Conservation (phyloP, 208 protist species). For the Leishmania amazonensis region DNA sequence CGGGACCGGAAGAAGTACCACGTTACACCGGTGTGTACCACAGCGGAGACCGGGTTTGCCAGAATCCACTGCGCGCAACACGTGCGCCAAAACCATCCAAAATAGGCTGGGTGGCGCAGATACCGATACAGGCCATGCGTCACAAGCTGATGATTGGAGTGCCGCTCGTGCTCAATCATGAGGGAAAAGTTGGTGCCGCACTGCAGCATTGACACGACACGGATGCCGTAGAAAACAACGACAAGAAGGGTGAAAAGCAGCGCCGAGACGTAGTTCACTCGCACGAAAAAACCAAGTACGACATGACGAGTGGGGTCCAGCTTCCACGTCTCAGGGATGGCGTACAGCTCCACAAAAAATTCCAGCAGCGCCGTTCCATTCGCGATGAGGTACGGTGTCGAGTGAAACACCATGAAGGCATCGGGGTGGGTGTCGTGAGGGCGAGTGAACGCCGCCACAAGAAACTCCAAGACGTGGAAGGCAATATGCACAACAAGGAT, state of each 20-base stretch:
- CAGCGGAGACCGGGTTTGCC: constrained; percentile 89
- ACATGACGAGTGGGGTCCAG: constrained; percentile 9
- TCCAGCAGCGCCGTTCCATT: constrained; percentile 48
- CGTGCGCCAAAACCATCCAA: constrained; percentile 96
- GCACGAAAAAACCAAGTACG: constrained; percentile 26
- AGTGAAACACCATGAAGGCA: constrained; percentile 89
- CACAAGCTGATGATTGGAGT: constrained; percentile 86
- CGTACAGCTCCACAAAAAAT: constrained; percentile 70
- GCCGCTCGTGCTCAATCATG: constrained; percentile 66
- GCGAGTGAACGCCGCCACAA: constrained; percentile 42
- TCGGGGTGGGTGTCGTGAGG: constrained; percentile 73
- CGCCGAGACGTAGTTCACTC: constrained; percentile 40
- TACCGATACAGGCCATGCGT: constrained; percentile 89
- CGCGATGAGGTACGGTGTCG: constrained; percentile 61
- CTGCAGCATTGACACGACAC: constrained; percentile 82
- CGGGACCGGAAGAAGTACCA: constrained; percentile 93
- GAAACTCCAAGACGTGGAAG: constrained; percentile 87
- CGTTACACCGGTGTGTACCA: constrained; percentile 75
- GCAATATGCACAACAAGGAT: constrained; percentile 54
- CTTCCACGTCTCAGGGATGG: constrained; percentile 70
- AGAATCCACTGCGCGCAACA: constrained; percentile 92
- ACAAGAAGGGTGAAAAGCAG: constrained; percentile 47
- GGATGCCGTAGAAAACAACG: constrained; percentile 64
- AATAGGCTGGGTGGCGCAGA: constrained; percentile 95
- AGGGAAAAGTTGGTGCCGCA: constrained; percentile 87